A percentile compares a stretch with the other conserved stretches of the same genome.
Conservation (phyloP, 805 yeast species). For the Cyberlindnera nakhonratchasimensis region DNA sequence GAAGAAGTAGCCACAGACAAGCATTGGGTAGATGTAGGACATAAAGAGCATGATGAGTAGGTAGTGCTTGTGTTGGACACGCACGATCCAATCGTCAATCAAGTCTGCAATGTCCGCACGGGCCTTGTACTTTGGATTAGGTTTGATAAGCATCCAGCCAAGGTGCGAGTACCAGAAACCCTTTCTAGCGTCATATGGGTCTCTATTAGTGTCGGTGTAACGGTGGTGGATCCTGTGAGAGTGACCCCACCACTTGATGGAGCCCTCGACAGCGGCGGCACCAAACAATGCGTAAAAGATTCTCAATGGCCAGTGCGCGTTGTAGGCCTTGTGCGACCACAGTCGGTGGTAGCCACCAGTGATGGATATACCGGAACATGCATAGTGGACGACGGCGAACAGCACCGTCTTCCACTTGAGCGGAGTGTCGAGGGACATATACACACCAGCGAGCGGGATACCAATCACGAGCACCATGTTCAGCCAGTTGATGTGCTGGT, state of each 20-base stretch:
- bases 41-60: conserved; percentile 54
- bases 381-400: conserved; percentile 45
- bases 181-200: conserved; percentile 81
- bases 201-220: conserved; percentile 79
- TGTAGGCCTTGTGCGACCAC: conserved; percentile 73
- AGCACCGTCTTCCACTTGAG: conserved; percentile 35
- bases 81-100: conserved; percentile 73
- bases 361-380: conserved; percentile 66
- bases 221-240: conserved; percentile 84
- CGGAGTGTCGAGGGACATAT: conserved; percentile 41
- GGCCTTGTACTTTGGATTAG: conserved; percentile 79
- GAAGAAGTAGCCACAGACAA: conserved; percentile 52
- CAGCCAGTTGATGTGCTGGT: conserved; percentile 74
- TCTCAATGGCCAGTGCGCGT: conserved; percentile 57
- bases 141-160: conserved; percentile 81
- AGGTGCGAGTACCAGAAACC: conserved; percentile 84
- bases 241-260: conserved; percentile 88
- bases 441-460: conserved; percentile 55
- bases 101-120: conserved; percentile 59
- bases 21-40: conserved; percentile 60
- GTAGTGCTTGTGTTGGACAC: conserved; percentile 80
- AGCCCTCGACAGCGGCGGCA: conserved; percentile 80
- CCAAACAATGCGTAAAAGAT: conserved; percentile 73
- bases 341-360: conserved; percentile 84
- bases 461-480: conserved; percentile 61